These are phyloP conservation scores for Rhizophagus sp. DNA, from an alignment of 192 early-diverging fungal genomes.

Conservation along the genomic window DNA sequence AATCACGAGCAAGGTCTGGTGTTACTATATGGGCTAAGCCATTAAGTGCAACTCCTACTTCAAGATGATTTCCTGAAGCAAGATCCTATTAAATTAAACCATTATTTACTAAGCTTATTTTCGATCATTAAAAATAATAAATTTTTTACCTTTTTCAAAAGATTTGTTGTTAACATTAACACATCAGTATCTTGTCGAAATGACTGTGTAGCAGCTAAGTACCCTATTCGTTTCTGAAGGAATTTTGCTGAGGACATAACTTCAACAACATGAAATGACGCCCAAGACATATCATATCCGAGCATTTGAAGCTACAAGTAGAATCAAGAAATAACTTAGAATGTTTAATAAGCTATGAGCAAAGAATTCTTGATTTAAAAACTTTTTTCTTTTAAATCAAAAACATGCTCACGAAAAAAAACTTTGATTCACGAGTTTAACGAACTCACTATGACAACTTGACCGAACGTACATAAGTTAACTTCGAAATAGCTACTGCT, in stretches of 20 bases:
- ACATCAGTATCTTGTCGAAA: slow-evolving; percentile 95
- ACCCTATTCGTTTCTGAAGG: slow-evolving; percentile 86
- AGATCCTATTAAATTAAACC: slow-evolving; percentile 64
- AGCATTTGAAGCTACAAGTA: slow-evolving; percentile 85
- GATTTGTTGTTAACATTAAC: slow-evolving; percentile 93
- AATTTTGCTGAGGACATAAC: slow-evolving; percentile 93
- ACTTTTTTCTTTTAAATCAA: not conserved
- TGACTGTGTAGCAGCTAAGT: slow-evolving; percentile 86
- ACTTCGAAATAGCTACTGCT: slow-evolving; percentile 85
- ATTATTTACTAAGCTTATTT: not conserved
- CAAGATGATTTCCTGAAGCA: slow-evolving; percentile 76
- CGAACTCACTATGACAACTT: not conserved
- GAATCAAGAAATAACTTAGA: not conserved
- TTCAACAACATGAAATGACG: slow-evolving; percentile 93
- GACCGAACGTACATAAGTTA: slow-evolving; percentile 62
- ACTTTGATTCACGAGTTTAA: not conserved
- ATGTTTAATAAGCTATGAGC: no score
- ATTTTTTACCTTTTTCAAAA: slow-evolving; percentile 85
- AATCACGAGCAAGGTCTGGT: slow-evolving; percentile 84
- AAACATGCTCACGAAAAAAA: not conserved
- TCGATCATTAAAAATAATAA: not conserved
- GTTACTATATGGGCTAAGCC: slow-evolving; percentile 92
- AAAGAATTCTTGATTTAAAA: not conserved
- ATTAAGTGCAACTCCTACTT: slow-evolving; percentile 89
- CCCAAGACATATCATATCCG: slow-evolving; percentile 98